phyloP scores from a whole-genome alignment of 345 rosid species.

The Lumnitzera littorea region DNA sequence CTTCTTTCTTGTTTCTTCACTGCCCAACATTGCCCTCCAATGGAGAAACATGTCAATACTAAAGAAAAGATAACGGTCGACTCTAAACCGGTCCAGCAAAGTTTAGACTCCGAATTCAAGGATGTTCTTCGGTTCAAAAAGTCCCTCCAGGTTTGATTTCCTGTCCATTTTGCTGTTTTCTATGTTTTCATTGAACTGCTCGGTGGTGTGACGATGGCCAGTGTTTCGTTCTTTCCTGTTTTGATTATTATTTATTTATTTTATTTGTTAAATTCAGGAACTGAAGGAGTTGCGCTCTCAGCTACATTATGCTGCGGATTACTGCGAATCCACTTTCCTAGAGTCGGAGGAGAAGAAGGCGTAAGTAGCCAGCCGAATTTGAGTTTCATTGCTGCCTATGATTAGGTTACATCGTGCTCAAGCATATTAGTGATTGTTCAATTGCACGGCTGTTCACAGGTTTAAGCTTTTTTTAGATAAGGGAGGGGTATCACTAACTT shows the following conservation, averaged over 20 bases:
- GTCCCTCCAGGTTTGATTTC: slow-evolving; percentile 42
- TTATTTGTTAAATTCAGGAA: slow-evolving; percentile 26
- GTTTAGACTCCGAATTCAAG: slow-evolving; percentile 19
- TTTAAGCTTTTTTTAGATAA: background rate
- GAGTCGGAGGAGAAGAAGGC: slow-evolving; percentile 31
- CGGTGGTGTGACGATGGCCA: background rate
- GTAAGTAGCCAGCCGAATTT: slow-evolving; percentile 19
- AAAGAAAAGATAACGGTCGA: slow-evolving; percentile 15
- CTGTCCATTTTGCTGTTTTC: background rate
- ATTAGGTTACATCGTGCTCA: background rate
- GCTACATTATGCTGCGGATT: slow-evolving; percentile 61
- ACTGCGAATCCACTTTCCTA: slow-evolving; percentile 45
- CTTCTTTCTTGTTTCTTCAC: too few relatives aligned
- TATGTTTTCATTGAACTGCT: background rate
- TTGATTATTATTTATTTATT: background rate
- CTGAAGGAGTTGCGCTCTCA: slow-evolving; percentile 57
- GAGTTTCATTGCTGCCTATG: background rate
- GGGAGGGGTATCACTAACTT: too few relatives aligned
- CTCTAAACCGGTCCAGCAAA: slow-evolving; percentile 10
- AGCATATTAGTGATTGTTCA: too few relatives aligned
- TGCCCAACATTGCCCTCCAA: too few relatives aligned
- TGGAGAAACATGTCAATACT: background rate
- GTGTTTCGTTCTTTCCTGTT: background rate
- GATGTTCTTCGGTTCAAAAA: slow-evolving; percentile 31
- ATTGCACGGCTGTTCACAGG: too few relatives aligned